A percentile compares a stretch with the other conserved stretches of the same genome.
Evolutionary conservation across 495 filamentous ascomycete genomes (phyloP).

Genomic region (Penicillium macrosclerotiorum): DNA sequence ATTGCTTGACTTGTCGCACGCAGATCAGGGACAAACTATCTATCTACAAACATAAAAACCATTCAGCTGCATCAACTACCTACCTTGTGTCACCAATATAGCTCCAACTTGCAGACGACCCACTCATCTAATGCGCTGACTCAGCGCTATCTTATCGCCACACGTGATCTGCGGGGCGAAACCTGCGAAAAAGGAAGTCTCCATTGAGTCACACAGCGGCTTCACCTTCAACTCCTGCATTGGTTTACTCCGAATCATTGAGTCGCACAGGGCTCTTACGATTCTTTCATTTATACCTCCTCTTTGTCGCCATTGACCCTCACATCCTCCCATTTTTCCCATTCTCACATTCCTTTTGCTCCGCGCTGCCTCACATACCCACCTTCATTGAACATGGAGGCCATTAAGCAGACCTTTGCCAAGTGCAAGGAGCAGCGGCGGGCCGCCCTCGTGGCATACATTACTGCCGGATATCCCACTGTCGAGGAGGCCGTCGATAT

Average conservation of each 20-base stretch:
- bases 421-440: constrained; percentile 72
- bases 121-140: not conserved
- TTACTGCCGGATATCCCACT: constrained; percentile 93
- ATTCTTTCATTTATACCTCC: not conserved
- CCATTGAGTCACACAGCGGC: constrained; percentile 15
- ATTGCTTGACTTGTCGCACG: no score
- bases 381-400: constrained; percentile 56
- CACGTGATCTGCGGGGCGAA: constrained; percentile 13
- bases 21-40: no score
- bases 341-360: constrained; percentile 15
- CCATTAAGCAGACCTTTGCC: constrained; percentile 80
- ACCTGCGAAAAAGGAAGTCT: constrained; percentile 7
- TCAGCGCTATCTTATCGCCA: constrained; percentile 12
- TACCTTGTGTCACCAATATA: not conserved
- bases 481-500: constrained; percentile 77
- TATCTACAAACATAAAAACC: no score
- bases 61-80: not conserved
- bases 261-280: not conserved
- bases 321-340: constrained; percentile 1
- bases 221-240: constrained; percentile 28
- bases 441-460: constrained; percentile 86
- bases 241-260: not conserved
- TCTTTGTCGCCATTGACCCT: constrained; percentile 3
- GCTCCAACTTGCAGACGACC: no score
- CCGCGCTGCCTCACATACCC: constrained; percentile 10